Evolutionary conservation across 2,329 filamentous ascomycete genomes (phyloP), one percentile per base, ranked within the genome.

Genomic region (Coniella vitis): DNA sequence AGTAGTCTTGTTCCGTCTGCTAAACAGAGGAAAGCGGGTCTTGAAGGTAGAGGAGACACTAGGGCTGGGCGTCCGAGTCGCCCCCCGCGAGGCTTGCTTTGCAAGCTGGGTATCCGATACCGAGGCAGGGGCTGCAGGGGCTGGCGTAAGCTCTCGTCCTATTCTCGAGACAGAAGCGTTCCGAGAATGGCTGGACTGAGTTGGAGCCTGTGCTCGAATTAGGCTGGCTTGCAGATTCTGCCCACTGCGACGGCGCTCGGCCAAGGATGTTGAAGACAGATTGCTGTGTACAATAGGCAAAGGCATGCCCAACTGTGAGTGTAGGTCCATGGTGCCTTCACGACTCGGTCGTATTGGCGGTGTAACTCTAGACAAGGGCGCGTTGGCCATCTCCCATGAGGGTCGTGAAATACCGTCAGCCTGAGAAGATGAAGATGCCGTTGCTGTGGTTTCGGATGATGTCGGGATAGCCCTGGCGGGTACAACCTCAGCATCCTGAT

Each of bases 21-120:
- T 74, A 58, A 95, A 95, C 47, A 95, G 75, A 1, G 86, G 84
- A 62, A 95, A 93, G 2, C 85, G 79, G 7, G 78, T 74, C 57
- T 70, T 74, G 34, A 81, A 79, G 12, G 77, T 75, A 9, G 73
- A 53, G 16, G 51, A 74, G 4, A 79, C 69, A 46, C 73, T 78
- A 2, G 81, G 78, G 54, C 74, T 82, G 49, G 71, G 79, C 36
- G 69, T 69, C 58, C 76, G 68, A 55, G 67, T 62, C 9, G 56
- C 44, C 42, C 62, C 63, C 22, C 58, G 55, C 32, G 58, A 38
- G 32, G 65, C 62, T 55, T 63, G 45, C n/a, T 61, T 58, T 45
- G 54, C 47, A 55, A 4, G 49, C 38, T 35, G 54, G n/a, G 32
- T 34, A 32, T 22, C 31, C 7, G 45, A 52, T 40, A 43, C 52